Evolutionary conservation across 495 filamentous ascomycete species (phyloP).

Genomic region (Neurospora sp.): DNA sequence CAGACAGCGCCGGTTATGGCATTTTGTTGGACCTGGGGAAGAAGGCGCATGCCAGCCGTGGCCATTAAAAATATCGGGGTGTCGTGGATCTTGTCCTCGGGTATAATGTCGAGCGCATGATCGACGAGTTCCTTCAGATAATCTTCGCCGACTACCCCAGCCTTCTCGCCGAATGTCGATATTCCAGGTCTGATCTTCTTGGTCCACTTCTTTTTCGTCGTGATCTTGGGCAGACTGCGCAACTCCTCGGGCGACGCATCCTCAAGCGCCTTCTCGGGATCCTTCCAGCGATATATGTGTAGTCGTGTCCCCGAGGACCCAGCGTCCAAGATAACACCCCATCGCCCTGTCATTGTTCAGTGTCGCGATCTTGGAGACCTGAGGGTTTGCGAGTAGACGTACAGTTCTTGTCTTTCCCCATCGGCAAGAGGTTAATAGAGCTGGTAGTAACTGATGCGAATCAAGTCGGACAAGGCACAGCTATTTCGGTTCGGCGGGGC

Average conservation of each 20-base stretch:
- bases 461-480: background rate
- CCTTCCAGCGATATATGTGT: conserved; percentile 87
- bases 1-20: conserved; percentile 71
- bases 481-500: background rate
- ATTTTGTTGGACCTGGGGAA: conserved; percentile 62
- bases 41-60: conserved; percentile 90
- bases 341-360: conserved; percentile 34
- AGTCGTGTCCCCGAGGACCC: conserved; percentile 76
- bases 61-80: conserved; percentile 93
- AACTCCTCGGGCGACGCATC: conserved; percentile 50
- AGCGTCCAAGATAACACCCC: conserved; percentile 52
- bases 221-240: conserved; percentile 62
- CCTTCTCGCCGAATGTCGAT: conserved; percentile 75
- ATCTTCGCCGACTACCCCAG: conserved; percentile 65
- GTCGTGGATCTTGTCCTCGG: conserved; percentile 61
- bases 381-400: background rate
- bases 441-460: background rate
- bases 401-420: conserved; percentile 16
- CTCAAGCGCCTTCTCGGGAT: conserved; percentile 56
- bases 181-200: conserved; percentile 91
- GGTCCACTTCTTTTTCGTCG: conserved; percentile 78
- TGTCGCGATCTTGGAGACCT: background rate
- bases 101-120: conserved; percentile 80
- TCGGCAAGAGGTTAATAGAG: background rate
- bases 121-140: conserved; percentile 69